Conservation (phyloP, 371 early-diverging fungal genomes). For the Smittium mucronatum region DNA sequence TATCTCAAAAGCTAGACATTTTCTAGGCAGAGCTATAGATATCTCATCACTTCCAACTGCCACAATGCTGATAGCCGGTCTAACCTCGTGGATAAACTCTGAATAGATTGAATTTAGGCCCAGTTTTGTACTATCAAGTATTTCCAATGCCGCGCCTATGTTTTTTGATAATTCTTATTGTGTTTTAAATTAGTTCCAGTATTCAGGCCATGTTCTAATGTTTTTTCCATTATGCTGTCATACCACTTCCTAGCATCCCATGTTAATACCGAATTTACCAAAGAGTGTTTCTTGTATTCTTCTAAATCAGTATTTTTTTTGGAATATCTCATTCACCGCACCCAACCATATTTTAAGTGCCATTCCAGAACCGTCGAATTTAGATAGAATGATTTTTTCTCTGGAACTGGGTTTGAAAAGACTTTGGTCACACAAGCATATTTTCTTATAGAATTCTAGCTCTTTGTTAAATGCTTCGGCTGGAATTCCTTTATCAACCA, state of each 20-base stretch:
- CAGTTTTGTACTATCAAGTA: not conserved
- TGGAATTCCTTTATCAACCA: not conserved
- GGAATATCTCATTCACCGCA: not conserved
- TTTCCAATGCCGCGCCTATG: not conserved
- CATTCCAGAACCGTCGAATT: not conserved
- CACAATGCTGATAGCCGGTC: not conserved
- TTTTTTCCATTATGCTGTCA: not conserved
- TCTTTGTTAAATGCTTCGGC: not conserved
- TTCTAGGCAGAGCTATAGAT: not conserved
- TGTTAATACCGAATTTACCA: not conserved
- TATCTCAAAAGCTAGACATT: not conserved
- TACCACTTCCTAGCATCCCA: not conserved
- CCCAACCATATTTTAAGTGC: not conserved
- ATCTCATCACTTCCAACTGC: not conserved
- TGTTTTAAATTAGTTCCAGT: not conserved
- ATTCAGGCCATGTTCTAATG: not conserved
- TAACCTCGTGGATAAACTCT: not conserved
- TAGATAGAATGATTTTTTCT: not conserved
- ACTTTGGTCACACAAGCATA: not conserved
- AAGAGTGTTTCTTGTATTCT: not conserved
- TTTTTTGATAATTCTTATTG: not conserved
- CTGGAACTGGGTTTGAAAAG: not conserved
- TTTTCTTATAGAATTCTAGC: not conserved
- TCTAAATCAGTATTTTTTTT: not conserved
- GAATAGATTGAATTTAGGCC: not conserved